Evolutionary conservation across 805 yeast species (phyloP), one percentile per base, ranked within the genome.

Genomic region (Candida michaelii): DNA sequence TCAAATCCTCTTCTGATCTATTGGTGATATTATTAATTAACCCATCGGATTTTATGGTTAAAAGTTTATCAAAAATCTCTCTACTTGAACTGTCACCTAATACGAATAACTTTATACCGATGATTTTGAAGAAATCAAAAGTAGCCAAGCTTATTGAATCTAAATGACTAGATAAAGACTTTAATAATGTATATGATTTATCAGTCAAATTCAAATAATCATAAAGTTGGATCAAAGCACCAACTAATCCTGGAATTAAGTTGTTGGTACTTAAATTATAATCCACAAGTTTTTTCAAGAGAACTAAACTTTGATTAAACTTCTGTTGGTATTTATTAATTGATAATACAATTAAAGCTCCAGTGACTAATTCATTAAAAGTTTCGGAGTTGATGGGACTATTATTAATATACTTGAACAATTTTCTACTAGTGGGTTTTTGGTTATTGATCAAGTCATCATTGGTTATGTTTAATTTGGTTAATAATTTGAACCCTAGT

Each of bases 161-260:
- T 12, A 61, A 40, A 15, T 50, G 46, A 12, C 42, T 47, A n/a
- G 50, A 35, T 39, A 64, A 47, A 4, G 49, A 37, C 11, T 43
- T 27, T 8, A 53, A 43, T 4, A 56, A 38, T 40, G 52, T 50
- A 5, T 49, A 38, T 35, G 76, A 59, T 14, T 74, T 52, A 2
- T 53, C 54, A 1, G 47, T 40, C 17, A 65, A 63, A 32, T 75
- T 72, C 33, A 71, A 58, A 10, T 57, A 46, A 47, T 77, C 83
- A 55, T 76, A 79, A 5, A 82, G 53, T 11, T 77, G 65, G 8
- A 75, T 64, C 21, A 81, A 59, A 4, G 74, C 60, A 19, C 80
- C 77, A 30, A 76, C 65, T 34, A 83, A 55, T 3, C 78, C 77
- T 2, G 86, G 83, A 32, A 54, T 36, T 44, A 71, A 73, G 9